phyloP scores from a whole-genome alignment of 768 basidiomycete species.

The Strobilomyces confusus region DNA sequence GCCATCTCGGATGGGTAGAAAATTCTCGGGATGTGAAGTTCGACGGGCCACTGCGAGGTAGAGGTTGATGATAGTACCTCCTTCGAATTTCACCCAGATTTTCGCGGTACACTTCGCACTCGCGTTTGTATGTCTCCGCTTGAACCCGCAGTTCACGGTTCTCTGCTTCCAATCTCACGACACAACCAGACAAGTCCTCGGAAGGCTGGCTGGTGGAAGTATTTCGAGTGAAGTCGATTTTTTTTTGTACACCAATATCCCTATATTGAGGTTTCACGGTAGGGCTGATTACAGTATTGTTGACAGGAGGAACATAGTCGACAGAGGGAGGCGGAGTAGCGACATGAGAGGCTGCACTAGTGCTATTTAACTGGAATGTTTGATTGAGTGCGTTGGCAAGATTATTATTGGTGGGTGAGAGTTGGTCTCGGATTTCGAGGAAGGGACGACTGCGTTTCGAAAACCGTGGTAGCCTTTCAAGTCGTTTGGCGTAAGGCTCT shows the following conservation, averaged over 20 bases:
- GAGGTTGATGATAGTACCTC: slow-evolving; percentile 1
- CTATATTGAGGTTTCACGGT: slow-evolving; percentile 11
- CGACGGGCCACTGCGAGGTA: background rate
- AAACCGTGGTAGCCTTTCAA: slow-evolving; percentile 20
- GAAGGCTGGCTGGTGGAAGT: background rate
- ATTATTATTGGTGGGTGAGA: slow-evolving; percentile 1
- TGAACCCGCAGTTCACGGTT: slow-evolving; percentile 10
- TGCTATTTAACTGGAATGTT: slow-evolving; percentile 25
- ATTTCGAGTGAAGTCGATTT: slow-evolving; percentile 19
- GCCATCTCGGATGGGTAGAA: slow-evolving; percentile 20
- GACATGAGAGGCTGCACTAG: slow-evolving; percentile 7
- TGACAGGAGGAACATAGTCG: slow-evolving; percentile 2
- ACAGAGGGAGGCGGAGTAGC: slow-evolving; percentile 5
- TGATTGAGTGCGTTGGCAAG: slow-evolving; percentile 27
- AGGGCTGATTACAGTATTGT: background rate
- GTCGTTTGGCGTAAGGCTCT: slow-evolving; percentile 23
- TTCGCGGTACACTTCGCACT: slow-evolving; percentile 7
- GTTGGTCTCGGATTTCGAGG: background rate
- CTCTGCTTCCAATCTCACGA: slow-evolving; percentile 18
- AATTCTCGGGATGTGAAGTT: background rate
- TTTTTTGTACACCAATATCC: slow-evolving; percentile 24
- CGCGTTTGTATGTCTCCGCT: slow-evolving; percentile 5
- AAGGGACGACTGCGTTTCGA: background rate
- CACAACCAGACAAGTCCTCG: slow-evolving; percentile 7
- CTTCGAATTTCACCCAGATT: slow-evolving; percentile 11